Evolutionary conservation across 73 alveolate genomes (phyloP).

Genomic region (Paramecium caudatum): DNA sequence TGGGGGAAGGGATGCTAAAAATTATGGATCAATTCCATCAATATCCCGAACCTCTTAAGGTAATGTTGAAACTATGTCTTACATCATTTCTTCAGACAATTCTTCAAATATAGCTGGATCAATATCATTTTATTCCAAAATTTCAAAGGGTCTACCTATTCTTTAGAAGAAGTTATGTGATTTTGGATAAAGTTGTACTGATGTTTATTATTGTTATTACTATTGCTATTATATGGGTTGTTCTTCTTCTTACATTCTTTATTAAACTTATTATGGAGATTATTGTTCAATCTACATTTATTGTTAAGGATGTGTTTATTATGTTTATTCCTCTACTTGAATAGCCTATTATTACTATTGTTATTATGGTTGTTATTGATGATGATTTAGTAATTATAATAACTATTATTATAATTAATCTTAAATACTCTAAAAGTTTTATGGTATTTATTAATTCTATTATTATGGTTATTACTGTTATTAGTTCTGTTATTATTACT

Average conservation of each 20-base stretch:
- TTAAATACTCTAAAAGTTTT: not conserved
- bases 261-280: not conserved
- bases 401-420: conserved; percentile 15
- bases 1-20: conserved; percentile 7
- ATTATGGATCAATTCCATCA: conserved; percentile 35
- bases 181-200: conserved; percentile 17
- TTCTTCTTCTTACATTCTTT: conserved; percentile 24
- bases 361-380: not conserved
- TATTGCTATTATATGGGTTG: not conserved
- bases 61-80: not conserved
- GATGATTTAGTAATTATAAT: not conserved
- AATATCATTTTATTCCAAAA: not conserved
- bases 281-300: not conserved
- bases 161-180: not conserved
- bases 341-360: conserved; percentile 32
- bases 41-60: conserved; percentile 19
- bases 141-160: conserved; percentile 1
- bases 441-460: not conserved
- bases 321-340: conserved; percentile 32
- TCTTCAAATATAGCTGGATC: conserved; percentile 56
- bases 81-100: conserved; percentile 1
- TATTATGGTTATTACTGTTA: not conserved
- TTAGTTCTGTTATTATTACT: not conserved
- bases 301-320: not conserved
- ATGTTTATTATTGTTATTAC: not conserved